phyloP scores from a whole-genome alignment of 179 eudicot genomes.

The Beta lomatogona region DNA sequence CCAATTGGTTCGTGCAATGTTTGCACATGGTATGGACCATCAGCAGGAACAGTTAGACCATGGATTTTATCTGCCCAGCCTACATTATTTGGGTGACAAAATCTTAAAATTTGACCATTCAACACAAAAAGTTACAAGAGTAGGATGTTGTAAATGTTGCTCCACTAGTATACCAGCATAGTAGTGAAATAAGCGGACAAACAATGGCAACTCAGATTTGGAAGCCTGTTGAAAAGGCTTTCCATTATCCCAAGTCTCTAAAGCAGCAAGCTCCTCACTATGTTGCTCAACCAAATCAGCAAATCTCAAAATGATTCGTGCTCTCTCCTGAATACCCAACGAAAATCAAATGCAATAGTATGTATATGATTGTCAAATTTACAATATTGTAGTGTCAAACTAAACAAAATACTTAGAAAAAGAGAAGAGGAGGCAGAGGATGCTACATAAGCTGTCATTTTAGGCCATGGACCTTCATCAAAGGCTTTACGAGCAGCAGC shows the following conservation, averaged over 20 bases:
- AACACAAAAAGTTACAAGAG: neutral
- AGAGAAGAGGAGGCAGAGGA: neutral
- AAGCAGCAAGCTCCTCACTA: conserved; percentile 72
- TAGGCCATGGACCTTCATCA: conserved; percentile 99
- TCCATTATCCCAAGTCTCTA: conserved; percentile 90
- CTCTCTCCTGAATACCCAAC: conserved; percentile 58
- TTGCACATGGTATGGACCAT: conserved; percentile 85
- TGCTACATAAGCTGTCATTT: conserved; percentile 82
- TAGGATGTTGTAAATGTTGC: neutral
- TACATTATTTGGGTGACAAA: conserved; percentile 30
- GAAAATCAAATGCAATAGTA: neutral
- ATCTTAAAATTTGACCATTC: conserved; percentile 5
- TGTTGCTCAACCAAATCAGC: conserved; percentile 89
- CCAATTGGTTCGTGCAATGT: conserved; percentile 87
- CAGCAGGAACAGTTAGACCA: conserved; percentile 81
- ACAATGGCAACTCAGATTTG: conserved; percentile 54
- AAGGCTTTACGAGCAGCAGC: conserved; percentile 93
- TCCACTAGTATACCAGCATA: conserved; percentile 71
- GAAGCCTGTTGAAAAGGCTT: conserved; percentile 73
- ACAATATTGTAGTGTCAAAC: neutral
- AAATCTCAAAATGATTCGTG: conserved; percentile 59
- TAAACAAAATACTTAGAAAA: neutral
- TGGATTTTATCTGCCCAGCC: conserved; percentile 99
- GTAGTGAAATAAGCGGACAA: conserved; percentile 73
- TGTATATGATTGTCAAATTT: neutral